Percentiles rank a stretch among this genome's conserved stretches.
Conservation (phyloP, 305 asterid genomes). For the Nicotiana rustica region DNA sequence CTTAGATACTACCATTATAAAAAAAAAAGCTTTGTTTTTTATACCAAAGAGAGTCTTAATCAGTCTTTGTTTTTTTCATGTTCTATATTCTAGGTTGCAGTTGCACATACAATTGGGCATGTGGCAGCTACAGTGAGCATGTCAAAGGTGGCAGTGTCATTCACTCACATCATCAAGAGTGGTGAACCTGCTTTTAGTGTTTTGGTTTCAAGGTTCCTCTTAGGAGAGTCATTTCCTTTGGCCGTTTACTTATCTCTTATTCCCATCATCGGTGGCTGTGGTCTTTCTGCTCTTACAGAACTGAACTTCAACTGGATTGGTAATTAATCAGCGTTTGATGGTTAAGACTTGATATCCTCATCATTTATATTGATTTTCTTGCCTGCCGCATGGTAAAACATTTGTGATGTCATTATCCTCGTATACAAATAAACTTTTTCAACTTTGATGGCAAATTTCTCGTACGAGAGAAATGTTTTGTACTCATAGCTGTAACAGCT, state of each 20-base stretch:
- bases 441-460: neutral
- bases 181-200: conserved; percentile 96
- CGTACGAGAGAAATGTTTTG: neutral
- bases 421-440: neutral
- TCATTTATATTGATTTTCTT: neutral
- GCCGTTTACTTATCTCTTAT: conserved; percentile 79
- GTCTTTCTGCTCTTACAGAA: conserved; percentile 87
- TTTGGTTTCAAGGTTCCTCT: conserved; percentile 75
- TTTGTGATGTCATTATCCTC: neutral
- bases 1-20: neutral
- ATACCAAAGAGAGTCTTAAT: neutral
- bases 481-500: conserved; percentile 9
- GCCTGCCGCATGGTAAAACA: neutral
- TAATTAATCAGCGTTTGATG: conserved; percentile 41
- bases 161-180: conserved; percentile 94
- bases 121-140: conserved; percentile 95
- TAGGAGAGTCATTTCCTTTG: conserved; percentile 86
- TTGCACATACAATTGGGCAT: conserved; percentile 95
- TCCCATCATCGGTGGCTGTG: conserved; percentile 94
- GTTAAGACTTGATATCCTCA: neutral
- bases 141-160: conserved; percentile 98
- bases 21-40: neutral
- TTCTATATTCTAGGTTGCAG: conserved; percentile 66
- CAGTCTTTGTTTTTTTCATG: conserved; percentile 25
- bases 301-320: conserved; percentile 96